Evolutionary conservation across 768 basidiomycete genomes (phyloP).

Genomic region (Rhodotorula kratochvilovae): DNA sequence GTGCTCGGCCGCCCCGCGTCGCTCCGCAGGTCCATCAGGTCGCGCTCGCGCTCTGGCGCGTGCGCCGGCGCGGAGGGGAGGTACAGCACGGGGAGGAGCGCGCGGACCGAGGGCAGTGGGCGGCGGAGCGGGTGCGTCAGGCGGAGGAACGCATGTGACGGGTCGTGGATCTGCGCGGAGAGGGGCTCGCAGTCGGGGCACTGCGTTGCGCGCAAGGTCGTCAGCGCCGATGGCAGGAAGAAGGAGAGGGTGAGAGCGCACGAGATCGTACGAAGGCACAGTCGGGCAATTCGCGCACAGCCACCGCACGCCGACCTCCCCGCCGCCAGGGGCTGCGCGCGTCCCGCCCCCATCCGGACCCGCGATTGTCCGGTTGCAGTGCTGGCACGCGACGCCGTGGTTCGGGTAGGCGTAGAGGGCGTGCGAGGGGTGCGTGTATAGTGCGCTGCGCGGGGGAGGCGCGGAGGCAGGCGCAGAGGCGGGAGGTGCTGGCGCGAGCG

Average conservation of each 20-base stretch:
- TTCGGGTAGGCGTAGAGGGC: background rate
- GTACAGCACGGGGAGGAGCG: constrained; percentile 2
- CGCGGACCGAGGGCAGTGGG: background rate
- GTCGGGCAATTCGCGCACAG: constrained; percentile 13
- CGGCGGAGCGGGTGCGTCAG: constrained; percentile 4
- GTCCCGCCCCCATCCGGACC: background rate
- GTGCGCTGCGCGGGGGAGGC: too few relatives aligned
- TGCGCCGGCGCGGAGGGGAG: background rate
- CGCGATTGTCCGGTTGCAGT: background rate
- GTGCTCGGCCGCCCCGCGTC: background rate
- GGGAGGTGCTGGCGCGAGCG: background rate
- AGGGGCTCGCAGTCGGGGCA: background rate
- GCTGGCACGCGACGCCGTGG: background rate
- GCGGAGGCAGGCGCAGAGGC: too few relatives aligned
- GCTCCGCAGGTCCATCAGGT: background rate
- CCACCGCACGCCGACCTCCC: background rate
- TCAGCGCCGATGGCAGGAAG: background rate
- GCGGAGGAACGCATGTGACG: constrained; percentile 3
- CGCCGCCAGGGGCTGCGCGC: background rate
- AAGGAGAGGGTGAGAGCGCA: background rate
- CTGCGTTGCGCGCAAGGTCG: background rate
- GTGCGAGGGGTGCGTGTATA: background rate
- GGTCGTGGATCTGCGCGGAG: background rate
- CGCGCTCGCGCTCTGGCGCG: background rate
- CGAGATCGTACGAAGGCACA: background rate